phyloP scores from a whole-genome alignment of 2,329 filamentous ascomycete genomes.

The Venturia carpophila region DNA sequence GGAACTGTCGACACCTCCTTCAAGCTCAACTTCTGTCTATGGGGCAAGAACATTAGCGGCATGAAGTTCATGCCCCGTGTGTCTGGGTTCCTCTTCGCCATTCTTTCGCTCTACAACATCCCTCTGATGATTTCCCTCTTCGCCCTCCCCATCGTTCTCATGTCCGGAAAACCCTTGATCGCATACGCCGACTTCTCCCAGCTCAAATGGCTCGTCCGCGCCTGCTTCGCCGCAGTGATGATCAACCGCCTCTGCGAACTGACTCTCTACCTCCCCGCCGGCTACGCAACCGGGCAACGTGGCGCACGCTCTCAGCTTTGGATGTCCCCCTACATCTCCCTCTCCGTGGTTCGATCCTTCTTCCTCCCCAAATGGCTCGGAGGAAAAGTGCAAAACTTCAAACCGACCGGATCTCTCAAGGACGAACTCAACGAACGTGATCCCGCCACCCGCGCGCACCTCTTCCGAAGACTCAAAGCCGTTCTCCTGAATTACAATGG shows the following conservation, averaged over 20 bases:
- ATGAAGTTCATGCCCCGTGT: conserved; percentile 21
- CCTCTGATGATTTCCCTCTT: conserved; percentile 19
- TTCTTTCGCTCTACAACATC: conserved; percentile 20
- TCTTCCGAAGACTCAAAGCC: conserved; percentile 18
- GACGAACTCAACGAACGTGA: conserved; percentile 22
- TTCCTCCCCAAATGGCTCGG: conserved; percentile 22
- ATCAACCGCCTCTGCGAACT: conserved; percentile 20
- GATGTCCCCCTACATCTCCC: conserved; percentile 22
- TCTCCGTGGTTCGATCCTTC: conserved; percentile 21
- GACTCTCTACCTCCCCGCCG: conserved; percentile 19
- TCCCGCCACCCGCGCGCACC: conserved; percentile 16
- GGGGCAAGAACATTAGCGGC: conserved; percentile 20
- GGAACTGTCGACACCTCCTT: conserved; percentile 23
- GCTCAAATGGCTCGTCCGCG: conserved; percentile 21
- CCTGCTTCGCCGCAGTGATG: conserved; percentile 19
- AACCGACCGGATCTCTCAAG: conserved; percentile 20
- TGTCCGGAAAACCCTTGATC: conserved; percentile 20
- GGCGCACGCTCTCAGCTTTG: conserved; percentile 20
- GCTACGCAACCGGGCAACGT: conserved; percentile 21
- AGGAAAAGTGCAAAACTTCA: conserved; percentile 20
- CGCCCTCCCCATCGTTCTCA: conserved; percentile 20
- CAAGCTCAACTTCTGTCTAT: conserved; percentile 24
- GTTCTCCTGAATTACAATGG: conserved; percentile 20
- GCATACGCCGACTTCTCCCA: conserved; percentile 20
- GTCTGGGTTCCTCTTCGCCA: conserved; percentile 20